phyloP scores from a whole-genome alignment of 495 filamentous ascomycete genomes.

The Chaetomidium leptoderma region DNA sequence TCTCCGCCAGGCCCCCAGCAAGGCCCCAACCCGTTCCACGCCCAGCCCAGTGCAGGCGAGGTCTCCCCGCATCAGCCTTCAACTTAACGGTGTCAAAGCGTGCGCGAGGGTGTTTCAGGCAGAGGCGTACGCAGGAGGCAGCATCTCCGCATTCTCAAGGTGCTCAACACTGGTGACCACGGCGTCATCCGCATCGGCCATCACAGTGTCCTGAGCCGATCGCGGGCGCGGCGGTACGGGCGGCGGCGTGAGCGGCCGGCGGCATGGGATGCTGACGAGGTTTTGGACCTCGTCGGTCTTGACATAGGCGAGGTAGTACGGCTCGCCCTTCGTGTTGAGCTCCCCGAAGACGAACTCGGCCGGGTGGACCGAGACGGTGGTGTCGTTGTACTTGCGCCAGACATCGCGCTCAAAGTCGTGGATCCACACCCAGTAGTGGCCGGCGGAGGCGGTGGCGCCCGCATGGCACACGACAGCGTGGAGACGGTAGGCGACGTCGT shows the following conservation, averaged over 20 bases:
- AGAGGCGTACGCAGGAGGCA: background rate
- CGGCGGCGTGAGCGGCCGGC: conserved; percentile 4
- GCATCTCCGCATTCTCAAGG: conserved; percentile 5
- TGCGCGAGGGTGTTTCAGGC: no score
- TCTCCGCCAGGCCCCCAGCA: no score
- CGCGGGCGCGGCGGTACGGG: conserved; percentile 3
- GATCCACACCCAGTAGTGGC: conserved; percentile 98
- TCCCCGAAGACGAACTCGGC: conserved; percentile 60
- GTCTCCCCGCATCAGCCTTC: no score
- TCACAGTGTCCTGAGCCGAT: conserved; percentile 1
- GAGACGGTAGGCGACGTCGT: conserved; percentile 68
- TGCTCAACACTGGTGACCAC: conserved; percentile 1
- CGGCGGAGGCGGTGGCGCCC: conserved; percentile 54
- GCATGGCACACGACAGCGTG: conserved; percentile 91
- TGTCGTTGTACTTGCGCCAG: conserved; percentile 96
- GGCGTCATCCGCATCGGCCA: background rate
- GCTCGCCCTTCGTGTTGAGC: conserved; percentile 60
- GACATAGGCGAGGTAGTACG: conserved; percentile 88
- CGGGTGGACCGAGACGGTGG: conserved; percentile 63
- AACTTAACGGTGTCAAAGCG: no score
- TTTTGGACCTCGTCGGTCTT: conserved; percentile 56
- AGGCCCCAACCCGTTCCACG: no score
- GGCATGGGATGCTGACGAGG: conserved; percentile 52
- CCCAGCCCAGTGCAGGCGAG: no score
- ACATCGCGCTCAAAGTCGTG: conserved; percentile 73